Conservation (phyloP, 1,139 yeast species). For the Blastobotrys raffinosifermentans region DNA sequence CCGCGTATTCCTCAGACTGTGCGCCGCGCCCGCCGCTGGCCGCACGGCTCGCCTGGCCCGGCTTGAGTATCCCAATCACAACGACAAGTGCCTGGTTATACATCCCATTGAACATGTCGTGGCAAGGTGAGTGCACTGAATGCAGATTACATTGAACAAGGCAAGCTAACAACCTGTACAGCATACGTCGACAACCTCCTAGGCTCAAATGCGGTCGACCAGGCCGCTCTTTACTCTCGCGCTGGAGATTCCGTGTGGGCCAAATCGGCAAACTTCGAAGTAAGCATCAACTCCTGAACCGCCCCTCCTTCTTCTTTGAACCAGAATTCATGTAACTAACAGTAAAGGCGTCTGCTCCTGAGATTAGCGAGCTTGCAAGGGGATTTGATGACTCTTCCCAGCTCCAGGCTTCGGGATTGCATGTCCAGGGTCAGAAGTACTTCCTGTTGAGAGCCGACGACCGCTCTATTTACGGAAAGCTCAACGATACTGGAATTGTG, state of each 20-base stretch:
- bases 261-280: slow-evolving; percentile 61
- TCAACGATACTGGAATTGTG: slow-evolving; percentile 76
- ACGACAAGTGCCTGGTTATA: too few species aligned
- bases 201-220: slow-evolving; percentile 80
- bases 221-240: slow-evolving; percentile 86
- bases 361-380: slow-evolving; percentile 63
- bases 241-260: slow-evolving; percentile 98
- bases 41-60: too few species aligned
- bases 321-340: slow-evolving; percentile 5
- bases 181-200: slow-evolving; percentile 93
- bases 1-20: too few species aligned
- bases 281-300: slow-evolving; percentile 27
- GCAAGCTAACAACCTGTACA: slow-evolving; percentile 20
- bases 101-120: slow-evolving; percentile 32
- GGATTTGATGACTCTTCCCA: slow-evolving; percentile 78
- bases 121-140: slow-evolving; percentile 36
- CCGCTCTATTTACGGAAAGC: slow-evolving; percentile 91
- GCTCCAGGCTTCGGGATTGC: slow-evolving; percentile 81
- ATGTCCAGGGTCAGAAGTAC: slow-evolving; percentile 79
- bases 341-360: slow-evolving; percentile 43
- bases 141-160: not conserved
- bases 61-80: too few species aligned
- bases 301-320: slow-evolving; percentile 8
- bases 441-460: slow-evolving; percentile 86
- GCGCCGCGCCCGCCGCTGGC: too few species aligned